These are phyloP conservation scores for Clonostachys rosea DNA, from an alignment of 2,329 filamentous ascomycete genomes.

Conservation along the genomic window DNA sequence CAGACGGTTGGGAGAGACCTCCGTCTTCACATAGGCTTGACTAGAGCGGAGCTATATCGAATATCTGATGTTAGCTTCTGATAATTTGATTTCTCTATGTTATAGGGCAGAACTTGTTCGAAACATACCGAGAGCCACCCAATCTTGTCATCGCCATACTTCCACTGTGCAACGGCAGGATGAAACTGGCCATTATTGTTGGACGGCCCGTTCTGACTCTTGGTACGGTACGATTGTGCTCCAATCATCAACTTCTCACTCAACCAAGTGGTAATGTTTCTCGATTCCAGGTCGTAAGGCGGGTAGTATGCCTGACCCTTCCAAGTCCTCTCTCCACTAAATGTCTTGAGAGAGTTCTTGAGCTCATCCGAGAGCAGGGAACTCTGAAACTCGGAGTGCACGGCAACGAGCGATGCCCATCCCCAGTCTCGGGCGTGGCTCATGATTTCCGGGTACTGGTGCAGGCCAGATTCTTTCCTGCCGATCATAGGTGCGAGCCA, in stretches of 20 bases:
- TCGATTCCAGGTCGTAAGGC: conserved; percentile 48
- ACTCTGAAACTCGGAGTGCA: conserved; percentile 44
- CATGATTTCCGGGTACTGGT: conserved; percentile 41
- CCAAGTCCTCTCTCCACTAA: conserved; percentile 49
- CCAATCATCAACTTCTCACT: conserved; percentile 54
- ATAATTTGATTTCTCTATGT: neutral
- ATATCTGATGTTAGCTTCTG: conserved; percentile 22
- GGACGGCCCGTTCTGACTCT: neutral
- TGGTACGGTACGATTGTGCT: conserved; percentile 35
- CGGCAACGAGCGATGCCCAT: conserved; percentile 50
- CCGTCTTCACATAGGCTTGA: conserved; percentile 21
- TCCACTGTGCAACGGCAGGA: conserved; percentile 57
- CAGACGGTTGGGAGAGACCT: conserved; percentile 34
- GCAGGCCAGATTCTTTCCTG: conserved; percentile 30
- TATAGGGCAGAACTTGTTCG: neutral
- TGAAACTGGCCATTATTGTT: conserved; percentile 22
- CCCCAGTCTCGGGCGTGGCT: conserved; percentile 56
- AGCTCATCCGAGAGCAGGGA: conserved; percentile 36
- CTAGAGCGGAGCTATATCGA: conserved; percentile 6
- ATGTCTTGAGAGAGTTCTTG: conserved; percentile 32
- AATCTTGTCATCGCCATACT: conserved; percentile 25
- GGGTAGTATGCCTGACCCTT: conserved; percentile 49
- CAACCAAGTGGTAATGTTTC: conserved; percentile 57
- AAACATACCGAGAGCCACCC: conserved; percentile 15
- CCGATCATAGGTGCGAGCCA: conserved; percentile 56